Evolutionary conservation across 2,329 filamentous ascomycete genomes (phyloP), one percentile per base, ranked within the genome.

Genomic region (Bertia moriformis): DNA sequence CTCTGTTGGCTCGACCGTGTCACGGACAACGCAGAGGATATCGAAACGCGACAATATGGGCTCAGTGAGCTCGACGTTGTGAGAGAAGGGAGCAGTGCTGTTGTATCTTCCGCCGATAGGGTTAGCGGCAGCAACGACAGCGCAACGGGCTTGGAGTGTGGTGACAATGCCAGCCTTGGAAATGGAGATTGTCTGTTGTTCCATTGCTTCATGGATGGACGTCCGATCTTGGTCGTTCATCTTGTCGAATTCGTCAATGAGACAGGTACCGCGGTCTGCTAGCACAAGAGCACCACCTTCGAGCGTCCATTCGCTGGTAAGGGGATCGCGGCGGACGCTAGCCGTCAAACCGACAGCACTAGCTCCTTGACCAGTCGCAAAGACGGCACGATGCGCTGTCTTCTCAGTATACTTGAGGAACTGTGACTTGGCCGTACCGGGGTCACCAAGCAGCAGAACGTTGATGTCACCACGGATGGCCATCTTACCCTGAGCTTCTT

Each of bases 221-320:
- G 91, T 96, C 46, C 91, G 78, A 58, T 98, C 91, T 55, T 96
- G 87, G 56, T 98, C 91, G 57, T 96, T 96, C 91, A 98, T 98
- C 70, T 98, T 98, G 72, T 98, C 91, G 51, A 98, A 98, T 61
- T 98, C 91, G 51, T 98, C 91, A 45, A 98, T 98, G 19, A 98
- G 69, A 53, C 91, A 96, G 14, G 86, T 94, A 30, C 91, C 91
- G 47, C 85, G 82, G 57, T 98, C 91, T 14, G 91, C 91, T 41
- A 98, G 74, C 51, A 98, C 91, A 10, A 98, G 69, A 3, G 91
- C 91, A 53, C 91, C 91, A 45, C 91, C 91, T 62, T 98, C 91
- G 2, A 98, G 67, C 4, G 91, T 96, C 89, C 91, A 98, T 61
- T 98, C 91, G 56, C 82, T 84, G 2, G 91, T 98, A 54, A 96